A percentile compares a stretch with the other conserved stretches of the same genome.
Evolutionary conservation across 306 rosid genomes (phyloP).

Genomic region (Castanea sativa): DNA sequence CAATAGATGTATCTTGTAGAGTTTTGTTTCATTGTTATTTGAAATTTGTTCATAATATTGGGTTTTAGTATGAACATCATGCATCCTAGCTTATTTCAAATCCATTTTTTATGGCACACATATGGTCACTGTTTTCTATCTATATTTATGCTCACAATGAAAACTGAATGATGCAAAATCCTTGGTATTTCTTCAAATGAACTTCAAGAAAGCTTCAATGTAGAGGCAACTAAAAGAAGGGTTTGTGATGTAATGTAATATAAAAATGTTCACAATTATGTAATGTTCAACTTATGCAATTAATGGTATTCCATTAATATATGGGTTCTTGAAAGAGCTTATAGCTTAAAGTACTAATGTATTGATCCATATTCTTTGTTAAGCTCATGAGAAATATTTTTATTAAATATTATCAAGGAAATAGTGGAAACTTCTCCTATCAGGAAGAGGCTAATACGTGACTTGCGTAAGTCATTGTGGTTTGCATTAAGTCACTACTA

Average conservation of each 20-base stretch:
- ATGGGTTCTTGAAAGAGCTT: too few species aligned
- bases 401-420: not conserved
- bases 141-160: slow-evolving; percentile 23
- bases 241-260: too few species aligned
- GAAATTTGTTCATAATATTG: not conserved
- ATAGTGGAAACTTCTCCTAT: not conserved
- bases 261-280: too few species aligned
- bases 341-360: too few species aligned
- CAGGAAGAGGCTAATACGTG: not conserved
- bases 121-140: slow-evolving; percentile 7
- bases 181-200: slow-evolving; percentile 68
- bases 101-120: slow-evolving; percentile 10
- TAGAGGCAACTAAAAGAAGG: slow-evolving; percentile 62
- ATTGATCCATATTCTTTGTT: too few species aligned
- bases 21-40: not conserved
- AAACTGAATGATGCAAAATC: slow-evolving; percentile 61
- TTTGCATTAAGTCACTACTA: not conserved
- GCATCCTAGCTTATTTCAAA: not conserved
- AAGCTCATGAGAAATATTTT: too few species aligned
- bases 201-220: slow-evolving; percentile 76
- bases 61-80: slow-evolving; percentile 20
- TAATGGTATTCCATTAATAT: too few species aligned
- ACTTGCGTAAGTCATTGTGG: too few species aligned
- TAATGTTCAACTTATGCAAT: too few species aligned
- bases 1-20: not conserved